Base-by-base conservation (phyloP, 2,329 filamentous ascomycete species). In the Rhynchosporium secalis region DNA sequence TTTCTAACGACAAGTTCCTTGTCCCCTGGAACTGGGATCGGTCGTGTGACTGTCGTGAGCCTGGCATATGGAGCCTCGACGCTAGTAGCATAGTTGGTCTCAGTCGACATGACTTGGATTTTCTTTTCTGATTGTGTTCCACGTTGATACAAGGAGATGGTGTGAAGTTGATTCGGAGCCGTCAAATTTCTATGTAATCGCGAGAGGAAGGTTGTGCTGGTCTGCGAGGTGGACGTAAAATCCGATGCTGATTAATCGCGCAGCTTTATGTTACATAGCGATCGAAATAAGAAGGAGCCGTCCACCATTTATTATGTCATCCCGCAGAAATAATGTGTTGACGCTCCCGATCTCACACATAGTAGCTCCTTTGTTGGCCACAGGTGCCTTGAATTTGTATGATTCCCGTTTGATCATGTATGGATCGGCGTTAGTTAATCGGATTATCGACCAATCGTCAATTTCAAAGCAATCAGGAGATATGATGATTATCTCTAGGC, bases 1-100 rank as follows among this genome's bases (percentile, higher is more conserved):
- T 73, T 74, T 26, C 68, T 67, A 63, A 78, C 66, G n/a, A 76
- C 52, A 47, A 78, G 61, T 48, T 76, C 70, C 58, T 73, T 58
- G 1, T 64, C 56, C 1, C 65, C 64, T 6, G 72, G 71, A 5
- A 65, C 62, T 0, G 73, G 74, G 57, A 78, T 77, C 1, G 76
- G 73, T 9, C 76, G 76, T 5, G 70, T 64, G 1, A 67, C 59
- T 38, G 77, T 72, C 15, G 71, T 67, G 12, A 76, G 65, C 26
- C 73, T 69, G 56, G 66, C 66, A 71, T 74, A 72, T 60, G 69
- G 65, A 58, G 74, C 55, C 62, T 65, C 62, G 43, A 70, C 41
- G 31, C 66, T 60, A 10, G 69, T 67, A 3, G 63, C 66, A 8
- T 66, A 7, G 36, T 69, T 69, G 33, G 56, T 31, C 13, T 58